Base-by-base conservation (phyloP, 345 rosid species). In the Mangifera indica region DNA sequence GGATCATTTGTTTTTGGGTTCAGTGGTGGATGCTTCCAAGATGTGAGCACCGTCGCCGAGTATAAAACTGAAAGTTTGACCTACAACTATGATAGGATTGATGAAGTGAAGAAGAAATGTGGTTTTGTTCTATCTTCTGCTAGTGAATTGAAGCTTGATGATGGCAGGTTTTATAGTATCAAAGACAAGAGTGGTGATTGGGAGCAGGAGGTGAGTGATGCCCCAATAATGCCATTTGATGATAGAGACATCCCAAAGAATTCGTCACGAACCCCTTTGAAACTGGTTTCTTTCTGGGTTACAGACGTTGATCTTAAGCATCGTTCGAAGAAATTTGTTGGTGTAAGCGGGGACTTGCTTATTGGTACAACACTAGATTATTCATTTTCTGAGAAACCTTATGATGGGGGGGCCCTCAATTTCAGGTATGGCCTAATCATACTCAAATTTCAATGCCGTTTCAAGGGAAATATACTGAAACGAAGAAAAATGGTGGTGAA, bases 181-280 rank as follows among this genome's bases (percentile, higher is more conserved):
- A 87, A 76, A 77, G 87, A 84, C 40, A 85, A 70, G 32, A 74
- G 87, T 81, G 97, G 98, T 60, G 93, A 91, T 79, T 93, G 98
- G 98, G 46, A 26, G 15, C 92, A 93, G 78, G 89, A 81, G 29
- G 51, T 57, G 0, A 91, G 87, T 22, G 74, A 79, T 70, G 80
- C 91, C 72, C 97, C 97, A 22, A 80, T 91, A 58, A 64, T 93
- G 76, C 98, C 98, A 0, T 89, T 86, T 75, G 82, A 87, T 74
- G 83, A 87, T 56, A 70, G 77, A 12, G 78, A 71, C 3, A 57
- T 71, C 24, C 57, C 76, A 0, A 62, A 40, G 61, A 77, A 80
- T n/a, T 37, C 49, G 0, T 77, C 83, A 1, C 49, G 22, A 11
- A 72, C 70, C 66, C 88, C 93, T 32, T 34, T 82, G 67, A 87